Base-by-base conservation (phyloP, 2,329 filamentous ascomycete species). In the Arthrobotrys iridis region DNA sequence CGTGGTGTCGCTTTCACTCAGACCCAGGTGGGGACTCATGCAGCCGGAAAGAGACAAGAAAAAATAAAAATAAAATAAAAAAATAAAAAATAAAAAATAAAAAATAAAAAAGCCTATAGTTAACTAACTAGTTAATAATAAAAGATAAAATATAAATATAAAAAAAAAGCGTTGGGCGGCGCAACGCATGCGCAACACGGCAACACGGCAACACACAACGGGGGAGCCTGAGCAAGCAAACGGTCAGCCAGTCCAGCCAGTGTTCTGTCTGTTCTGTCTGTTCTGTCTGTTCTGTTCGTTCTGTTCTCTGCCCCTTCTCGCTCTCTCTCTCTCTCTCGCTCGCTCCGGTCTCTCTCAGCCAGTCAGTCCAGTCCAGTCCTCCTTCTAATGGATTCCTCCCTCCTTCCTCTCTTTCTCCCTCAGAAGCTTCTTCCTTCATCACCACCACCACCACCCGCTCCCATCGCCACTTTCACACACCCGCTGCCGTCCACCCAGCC, bases 381-480 rank as follows among this genome's bases (percentile, higher is more conserved):
- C 62, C 35, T 46, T 55, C 15, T 28, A 13, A 18, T 13, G 33
- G 11, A 37, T 71, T 24, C 74, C 40, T 72, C 76, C 20, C 67
- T 77, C 77, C 82, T 83, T 77, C 82, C 83, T 58, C 81, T 82
- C 1, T 80, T 80, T 35, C 88, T 88, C 81, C 91, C 91, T 0
- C 88, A 88, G 87, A 88, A 90, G 89, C 80, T 90, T 88, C 76
- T 90, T 88, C 90, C 88, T 81, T 90, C 88, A 82, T 90, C 88
- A n/a, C 11, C 63, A 67, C 18, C 63, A 46, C 20, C 50, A 40
- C 88, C 89, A 80, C 90, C 46, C 87, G 26, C 46, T 64, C 22
- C 57, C 35, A 22, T 70, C 76, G 3, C 41, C 76, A 40, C 48
- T 35, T 33, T 40, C 22, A 7, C 24, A 28, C 26, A 40, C 13